Percentiles rank a stretch among this genome's conserved stretches.
These are phyloP conservation scores for Umbelopsis isabellina DNA, from an alignment of 192 early-diverging fungal species.

Conservation along the genomic window DNA sequence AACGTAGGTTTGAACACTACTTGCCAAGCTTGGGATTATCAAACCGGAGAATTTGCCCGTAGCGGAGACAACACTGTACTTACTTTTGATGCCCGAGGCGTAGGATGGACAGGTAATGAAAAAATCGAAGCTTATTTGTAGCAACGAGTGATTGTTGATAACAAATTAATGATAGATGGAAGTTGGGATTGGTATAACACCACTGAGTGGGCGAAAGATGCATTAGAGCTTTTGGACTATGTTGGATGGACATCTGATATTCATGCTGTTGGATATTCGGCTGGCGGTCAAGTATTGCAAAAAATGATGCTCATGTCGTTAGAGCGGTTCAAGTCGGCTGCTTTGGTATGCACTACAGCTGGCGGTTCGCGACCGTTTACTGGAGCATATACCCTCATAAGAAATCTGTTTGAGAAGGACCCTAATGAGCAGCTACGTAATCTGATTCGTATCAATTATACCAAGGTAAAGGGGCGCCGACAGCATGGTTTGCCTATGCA, in stretches of 20 bases:
- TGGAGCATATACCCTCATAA: constrained; percentile 28
- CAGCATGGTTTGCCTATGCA: neutral
- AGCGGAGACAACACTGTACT: constrained; percentile 69
- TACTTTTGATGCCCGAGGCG: constrained; percentile 87
- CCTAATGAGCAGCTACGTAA: constrained; percentile 20
- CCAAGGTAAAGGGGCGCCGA: neutral
- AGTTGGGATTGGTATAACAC: constrained; percentile 49
- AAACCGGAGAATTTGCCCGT: constrained; percentile 56
- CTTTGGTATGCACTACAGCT: constrained; percentile 60
- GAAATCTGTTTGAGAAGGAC: constrained; percentile 28
- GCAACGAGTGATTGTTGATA: neutral
- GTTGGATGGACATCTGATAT: constrained; percentile 70
- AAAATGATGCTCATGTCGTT: constrained; percentile 64
- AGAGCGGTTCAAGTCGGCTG: constrained; percentile 53
- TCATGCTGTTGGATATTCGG: constrained; percentile 74
- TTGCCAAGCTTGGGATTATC: constrained; percentile 51
- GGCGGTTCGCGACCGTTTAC: constrained; percentile 43
- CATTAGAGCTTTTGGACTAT: constrained; percentile 62
- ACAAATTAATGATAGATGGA: constrained; percentile 15
- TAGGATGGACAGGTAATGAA: constrained; percentile 56
- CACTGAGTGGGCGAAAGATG: constrained; percentile 76
- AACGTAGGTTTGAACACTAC: constrained; percentile 26
- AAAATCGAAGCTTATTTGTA: constrained; percentile 14
- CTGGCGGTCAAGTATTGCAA: constrained; percentile 82
- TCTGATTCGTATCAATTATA: constrained; percentile 35